Evolutionary conservation across 129 eudicot genomes (phyloP).

Genomic region (Pseudognaphalium luteoalbum): DNA sequence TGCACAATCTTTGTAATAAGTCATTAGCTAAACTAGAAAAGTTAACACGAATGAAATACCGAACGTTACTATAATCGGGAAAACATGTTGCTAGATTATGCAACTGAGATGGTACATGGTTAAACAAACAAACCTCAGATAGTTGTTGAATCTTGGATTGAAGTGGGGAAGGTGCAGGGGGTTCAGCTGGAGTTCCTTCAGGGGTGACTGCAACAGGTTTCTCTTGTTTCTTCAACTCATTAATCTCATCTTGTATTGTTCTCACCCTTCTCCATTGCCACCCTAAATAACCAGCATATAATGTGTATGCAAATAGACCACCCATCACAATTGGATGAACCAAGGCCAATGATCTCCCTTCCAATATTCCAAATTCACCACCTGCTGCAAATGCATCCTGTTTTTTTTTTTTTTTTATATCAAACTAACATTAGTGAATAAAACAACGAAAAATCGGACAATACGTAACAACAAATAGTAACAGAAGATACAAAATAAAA

Average conservation of each 20-base stretch:
- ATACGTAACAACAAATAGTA: not conserved
- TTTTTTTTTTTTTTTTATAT: not conserved
- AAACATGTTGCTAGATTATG: too few species aligned
- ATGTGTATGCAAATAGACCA: constrained; percentile 65
- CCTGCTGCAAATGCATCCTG: constrained; percentile 94
- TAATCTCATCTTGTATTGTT: constrained; percentile 73
- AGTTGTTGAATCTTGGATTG: constrained; percentile 79
- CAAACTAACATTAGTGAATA: not conserved
- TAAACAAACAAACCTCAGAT: constrained; percentile 53
- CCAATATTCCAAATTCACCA: constrained; percentile 84
- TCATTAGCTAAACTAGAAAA: too few species aligned
- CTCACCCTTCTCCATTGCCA: constrained; percentile 97
- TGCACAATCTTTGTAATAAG: too few species aligned
- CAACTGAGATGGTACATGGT: not conserved
- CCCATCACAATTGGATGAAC: constrained; percentile 81
- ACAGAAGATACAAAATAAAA: not conserved
- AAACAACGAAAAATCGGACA: not conserved
- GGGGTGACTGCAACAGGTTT: constrained; percentile 73
- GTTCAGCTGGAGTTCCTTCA: constrained; percentile 48
- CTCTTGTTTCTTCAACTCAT: constrained; percentile 70
- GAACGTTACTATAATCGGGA: too few species aligned
- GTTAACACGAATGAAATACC: too few species aligned
- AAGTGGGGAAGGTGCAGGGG: constrained; percentile 59
- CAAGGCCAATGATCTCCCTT: constrained; percentile 78
- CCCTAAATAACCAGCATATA: constrained; percentile 90